Conservation (phyloP, 768 basidiomycete species). For the Udeniomyces megalosporus region DNA sequence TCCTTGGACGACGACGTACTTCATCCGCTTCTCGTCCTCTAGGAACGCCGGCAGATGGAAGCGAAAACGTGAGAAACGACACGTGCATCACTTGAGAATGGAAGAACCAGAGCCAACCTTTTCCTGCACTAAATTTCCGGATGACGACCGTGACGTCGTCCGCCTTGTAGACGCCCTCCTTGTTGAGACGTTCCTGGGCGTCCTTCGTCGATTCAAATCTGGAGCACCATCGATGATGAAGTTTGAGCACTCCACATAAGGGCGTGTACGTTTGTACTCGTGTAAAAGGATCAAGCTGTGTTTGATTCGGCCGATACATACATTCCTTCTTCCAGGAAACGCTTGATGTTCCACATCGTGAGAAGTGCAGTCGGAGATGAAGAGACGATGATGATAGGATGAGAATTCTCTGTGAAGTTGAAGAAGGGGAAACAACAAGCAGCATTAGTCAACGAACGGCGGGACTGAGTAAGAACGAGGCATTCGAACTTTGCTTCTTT, state of each 20-base stretch:
- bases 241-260: not conserved
- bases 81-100: not conserved
- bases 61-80: not conserved
- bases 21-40: constrained; percentile 30
- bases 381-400: constrained; percentile 94
- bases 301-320: constrained; percentile 35
- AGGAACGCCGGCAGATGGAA: not conserved
- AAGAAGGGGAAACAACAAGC: not conserved
- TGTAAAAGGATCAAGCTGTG: no score
- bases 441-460: no score
- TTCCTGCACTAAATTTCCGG: not conserved
- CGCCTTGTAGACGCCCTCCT: constrained; percentile 3
- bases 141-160: constrained; percentile 10
- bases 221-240: not conserved
- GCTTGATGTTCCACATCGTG: constrained; percentile 94
- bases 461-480: no score
- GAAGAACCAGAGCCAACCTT: not conserved
- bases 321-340: constrained; percentile 78
- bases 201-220: constrained; percentile 14
- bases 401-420: constrained; percentile 45
- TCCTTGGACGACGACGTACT: constrained; percentile 78
- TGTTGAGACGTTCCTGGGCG: not conserved
- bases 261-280: no score
- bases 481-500: constrained; percentile 1
- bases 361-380: constrained; percentile 87